Percentiles rank a stretch among this genome's conserved stretches.
These are phyloP conservation scores for Tuber melanosporum DNA, from an alignment of 495 filamentous ascomycete genomes.

Conservation along the genomic window DNA sequence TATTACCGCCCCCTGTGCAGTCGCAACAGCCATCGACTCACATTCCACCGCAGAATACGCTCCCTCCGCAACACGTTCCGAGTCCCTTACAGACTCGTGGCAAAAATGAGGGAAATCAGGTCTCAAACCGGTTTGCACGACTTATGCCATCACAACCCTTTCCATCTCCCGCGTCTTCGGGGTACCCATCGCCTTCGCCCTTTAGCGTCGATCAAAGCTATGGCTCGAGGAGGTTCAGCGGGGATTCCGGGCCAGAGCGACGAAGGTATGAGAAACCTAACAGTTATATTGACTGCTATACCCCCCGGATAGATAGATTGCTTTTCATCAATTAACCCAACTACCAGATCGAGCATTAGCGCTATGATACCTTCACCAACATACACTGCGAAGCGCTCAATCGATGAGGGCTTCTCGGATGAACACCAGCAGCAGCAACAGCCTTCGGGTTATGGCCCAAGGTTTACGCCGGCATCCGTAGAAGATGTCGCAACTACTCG, in stretches of 20 bases:
- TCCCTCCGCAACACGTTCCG: conserved; percentile 23
- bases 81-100: conserved; percentile 31
- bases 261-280: conserved; percentile 33
- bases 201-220: conserved; percentile 22
- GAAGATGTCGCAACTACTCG: conserved; percentile 31
- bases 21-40: conserved; percentile 26
- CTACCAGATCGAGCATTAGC: conserved; percentile 30
- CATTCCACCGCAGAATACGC: conserved; percentile 29
- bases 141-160: conserved; percentile 24
- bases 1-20: conserved; percentile 28
- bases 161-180: conserved; percentile 27
- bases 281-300: conserved; percentile 13
- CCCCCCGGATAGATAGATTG: neutral
- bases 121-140: conserved; percentile 24
- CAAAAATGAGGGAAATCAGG: conserved; percentile 26
- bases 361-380: conserved; percentile 41
- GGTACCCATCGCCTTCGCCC: conserved; percentile 26
- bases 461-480: conserved; percentile 27
- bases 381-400: conserved; percentile 31
- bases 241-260: conserved; percentile 22
- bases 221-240: conserved; percentile 30
- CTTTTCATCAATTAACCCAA: conserved; percentile 19
- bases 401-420: conserved; percentile 24
- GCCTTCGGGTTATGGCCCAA: conserved; percentile 17
- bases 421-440: conserved; percentile 26